These are phyloP conservation scores for Trichomonas vaginalis DNA, from an alignment of 208 protist species.

Conservation along the genomic window DNA sequence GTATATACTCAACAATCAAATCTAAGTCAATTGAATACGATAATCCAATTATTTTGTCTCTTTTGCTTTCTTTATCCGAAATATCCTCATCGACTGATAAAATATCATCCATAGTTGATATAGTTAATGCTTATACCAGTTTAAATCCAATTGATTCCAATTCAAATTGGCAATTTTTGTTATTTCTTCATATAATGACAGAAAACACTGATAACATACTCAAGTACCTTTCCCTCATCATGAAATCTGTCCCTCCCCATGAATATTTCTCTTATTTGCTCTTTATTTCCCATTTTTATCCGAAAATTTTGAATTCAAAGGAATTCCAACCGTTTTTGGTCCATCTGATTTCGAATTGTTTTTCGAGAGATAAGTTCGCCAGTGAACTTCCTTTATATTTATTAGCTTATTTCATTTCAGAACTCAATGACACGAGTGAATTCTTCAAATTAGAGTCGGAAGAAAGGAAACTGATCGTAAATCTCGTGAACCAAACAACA, in stretches of 20 bases:
- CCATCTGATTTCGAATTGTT: neutral
- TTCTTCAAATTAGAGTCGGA: neutral
- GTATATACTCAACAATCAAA: neutral
- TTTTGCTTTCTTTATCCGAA: neutral
- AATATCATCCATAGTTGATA: neutral
- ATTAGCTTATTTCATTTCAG: neutral
- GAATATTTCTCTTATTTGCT: neutral
- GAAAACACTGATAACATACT: neutral
- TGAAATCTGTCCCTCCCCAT: neutral
- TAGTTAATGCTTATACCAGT: neutral
- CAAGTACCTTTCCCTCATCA: neutral
- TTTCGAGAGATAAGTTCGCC: neutral
- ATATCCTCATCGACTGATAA: neutral
- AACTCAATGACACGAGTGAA: neutral
- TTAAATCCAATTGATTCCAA: neutral
- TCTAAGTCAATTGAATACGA: neutral
- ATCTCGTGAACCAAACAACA: neutral
- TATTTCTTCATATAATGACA: neutral
- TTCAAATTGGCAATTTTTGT: neutral
- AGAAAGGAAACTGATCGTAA: neutral
- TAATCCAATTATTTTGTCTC: neutral
- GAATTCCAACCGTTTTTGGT: neutral
- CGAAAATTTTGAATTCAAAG: neutral
- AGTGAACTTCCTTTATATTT: neutral
- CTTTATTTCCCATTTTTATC: neutral